Conservation (phyloP, 1,284 basidiomycete genomes). For the Schizopora paradoxa region DNA sequence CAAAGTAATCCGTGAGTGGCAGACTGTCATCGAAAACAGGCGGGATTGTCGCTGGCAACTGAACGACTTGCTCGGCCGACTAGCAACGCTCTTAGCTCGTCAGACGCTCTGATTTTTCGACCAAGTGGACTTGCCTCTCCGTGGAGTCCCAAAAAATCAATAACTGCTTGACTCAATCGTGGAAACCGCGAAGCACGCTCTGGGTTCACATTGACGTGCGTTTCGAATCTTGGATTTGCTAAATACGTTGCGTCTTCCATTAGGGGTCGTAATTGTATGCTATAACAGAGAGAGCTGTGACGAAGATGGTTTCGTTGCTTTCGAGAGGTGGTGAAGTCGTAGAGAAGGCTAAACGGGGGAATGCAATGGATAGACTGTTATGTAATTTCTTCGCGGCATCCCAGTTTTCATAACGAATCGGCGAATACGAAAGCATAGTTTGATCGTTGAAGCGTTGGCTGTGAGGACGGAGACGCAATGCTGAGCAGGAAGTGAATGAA, state of each 20-base stretch:
- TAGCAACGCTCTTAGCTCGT: slow-evolving; percentile 17
- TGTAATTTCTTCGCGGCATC: too few relatives aligned
- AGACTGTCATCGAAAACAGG: slow-evolving; percentile 36
- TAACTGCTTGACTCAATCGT: slow-evolving; percentile 22
- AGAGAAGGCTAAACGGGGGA: too few relatives aligned
- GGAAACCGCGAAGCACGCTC: slow-evolving; percentile 12
- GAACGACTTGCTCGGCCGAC: slow-evolving; percentile 33
- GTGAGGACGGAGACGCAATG: too few relatives aligned
- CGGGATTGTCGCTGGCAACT: slow-evolving; percentile 32
- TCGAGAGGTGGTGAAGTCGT: too few relatives aligned
- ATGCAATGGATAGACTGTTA: too few relatives aligned
- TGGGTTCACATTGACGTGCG: slow-evolving; percentile 21
- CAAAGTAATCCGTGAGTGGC: slow-evolving; percentile 49
- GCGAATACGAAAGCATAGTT: too few relatives aligned
- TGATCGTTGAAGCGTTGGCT: too few relatives aligned
- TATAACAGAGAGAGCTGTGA: slow-evolving; percentile 33
- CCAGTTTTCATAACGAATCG: too few relatives aligned
- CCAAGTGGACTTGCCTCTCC: slow-evolving; percentile 18
- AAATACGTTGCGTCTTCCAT: slow-evolving; percentile 43
- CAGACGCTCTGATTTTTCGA: background rate
- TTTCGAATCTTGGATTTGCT: slow-evolving; percentile 32
- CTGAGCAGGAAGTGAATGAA: too few relatives aligned
- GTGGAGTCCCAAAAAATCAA: slow-evolving; percentile 21
- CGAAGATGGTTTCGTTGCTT: too few relatives aligned
- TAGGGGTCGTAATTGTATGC: slow-evolving; percentile 41